Evolutionary conservation across 169 alveolate genomes (phyloP).

Genomic region (Babesia microti): DNA sequence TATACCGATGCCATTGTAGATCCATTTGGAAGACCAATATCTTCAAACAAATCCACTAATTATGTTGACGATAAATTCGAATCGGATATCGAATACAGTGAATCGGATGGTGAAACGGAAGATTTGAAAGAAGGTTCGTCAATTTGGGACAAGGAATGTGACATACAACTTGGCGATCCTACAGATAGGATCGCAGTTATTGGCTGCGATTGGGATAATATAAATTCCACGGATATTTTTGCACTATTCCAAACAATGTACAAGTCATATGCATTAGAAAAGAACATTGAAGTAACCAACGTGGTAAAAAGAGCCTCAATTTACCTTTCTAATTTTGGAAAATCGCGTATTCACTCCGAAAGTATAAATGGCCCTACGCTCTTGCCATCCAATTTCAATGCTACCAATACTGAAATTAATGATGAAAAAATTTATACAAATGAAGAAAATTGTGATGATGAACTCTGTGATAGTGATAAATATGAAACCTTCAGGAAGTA

Average conservation of each 20-base stretch:
- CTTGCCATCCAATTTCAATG: constrained; percentile 24
- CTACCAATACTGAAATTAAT: constrained; percentile 16
- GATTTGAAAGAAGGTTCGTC: constrained; percentile 4
- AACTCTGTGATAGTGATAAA: constrained; percentile 39
- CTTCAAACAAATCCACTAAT: background rate
- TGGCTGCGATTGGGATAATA: constrained; percentile 92
- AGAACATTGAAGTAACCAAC: constrained; percentile 60
- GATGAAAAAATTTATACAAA: constrained; percentile 29
- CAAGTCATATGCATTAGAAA: constrained; percentile 43
- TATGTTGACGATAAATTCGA: constrained; percentile 13
- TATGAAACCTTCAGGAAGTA: constrained; percentile 54
- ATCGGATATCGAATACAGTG: constrained; percentile 32
- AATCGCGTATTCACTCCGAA: constrained; percentile 80
- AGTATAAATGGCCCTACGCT: constrained; percentile 79
- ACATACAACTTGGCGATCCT: constrained; percentile 58
- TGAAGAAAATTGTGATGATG: background rate
- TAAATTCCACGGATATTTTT: constrained; percentile 83
- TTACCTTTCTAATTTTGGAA: constrained; percentile 87
- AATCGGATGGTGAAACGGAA: constrained; percentile 3
- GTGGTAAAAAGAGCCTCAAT: constrained; percentile 77
- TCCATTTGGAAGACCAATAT: constrained; percentile 52
- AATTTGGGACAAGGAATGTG: constrained; percentile 24
- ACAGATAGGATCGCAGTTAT: constrained; percentile 85
- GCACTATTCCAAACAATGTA: constrained; percentile 77
- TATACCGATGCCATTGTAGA: constrained; percentile 28